phyloP scores from a whole-genome alignment of 208 protist species.

The Leishmania martiniquensis region DNA sequence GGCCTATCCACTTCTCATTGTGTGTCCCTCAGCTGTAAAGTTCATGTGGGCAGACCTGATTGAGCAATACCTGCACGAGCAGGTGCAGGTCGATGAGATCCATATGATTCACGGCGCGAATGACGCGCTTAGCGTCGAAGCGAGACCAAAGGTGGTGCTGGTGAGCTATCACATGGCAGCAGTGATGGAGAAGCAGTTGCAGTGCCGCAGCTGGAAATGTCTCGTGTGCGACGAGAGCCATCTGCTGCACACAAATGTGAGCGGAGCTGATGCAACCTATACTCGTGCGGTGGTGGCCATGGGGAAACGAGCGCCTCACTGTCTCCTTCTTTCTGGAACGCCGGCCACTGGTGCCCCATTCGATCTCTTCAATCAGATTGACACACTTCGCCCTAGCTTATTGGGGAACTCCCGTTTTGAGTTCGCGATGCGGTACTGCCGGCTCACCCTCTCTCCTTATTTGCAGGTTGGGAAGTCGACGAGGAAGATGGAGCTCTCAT shows the following conservation, averaged over 20 bases:
- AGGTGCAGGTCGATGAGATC: conserved; percentile 73
- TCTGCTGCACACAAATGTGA: conserved; percentile 74
- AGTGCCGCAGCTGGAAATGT: conserved; percentile 44
- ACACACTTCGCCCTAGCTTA: conserved; percentile 58
- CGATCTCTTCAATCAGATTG: conserved; percentile 82
- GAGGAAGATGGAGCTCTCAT: conserved; percentile 51
- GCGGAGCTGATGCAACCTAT: conserved; percentile 64
- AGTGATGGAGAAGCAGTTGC: conserved; percentile 46
- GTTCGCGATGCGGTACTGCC: conserved; percentile 78
- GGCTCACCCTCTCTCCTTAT: conserved; percentile 54
- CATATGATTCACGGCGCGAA: conserved; percentile 71
- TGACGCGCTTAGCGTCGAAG: conserved; percentile 37
- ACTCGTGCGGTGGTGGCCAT: conserved; percentile 52
- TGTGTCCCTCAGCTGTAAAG: conserved; percentile 79
- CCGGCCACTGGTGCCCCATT: conserved; percentile 66
- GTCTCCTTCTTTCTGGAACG: conserved; percentile 77
- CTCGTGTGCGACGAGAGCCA: conserved; percentile 84
- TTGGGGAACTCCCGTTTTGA: conserved; percentile 62
- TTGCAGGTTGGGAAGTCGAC: conserved; percentile 46
- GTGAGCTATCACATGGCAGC: conserved; percentile 86
- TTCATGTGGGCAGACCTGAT: conserved; percentile 83
- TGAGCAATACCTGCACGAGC: conserved; percentile 73
- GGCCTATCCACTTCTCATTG: conserved; percentile 72
- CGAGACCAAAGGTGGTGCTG: conserved; percentile 69
- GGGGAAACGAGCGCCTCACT: conserved; percentile 45